Evolutionary conservation across 2,329 filamentous ascomycete species (phyloP).

Genomic region (Macrophomina phaseolina): DNA sequence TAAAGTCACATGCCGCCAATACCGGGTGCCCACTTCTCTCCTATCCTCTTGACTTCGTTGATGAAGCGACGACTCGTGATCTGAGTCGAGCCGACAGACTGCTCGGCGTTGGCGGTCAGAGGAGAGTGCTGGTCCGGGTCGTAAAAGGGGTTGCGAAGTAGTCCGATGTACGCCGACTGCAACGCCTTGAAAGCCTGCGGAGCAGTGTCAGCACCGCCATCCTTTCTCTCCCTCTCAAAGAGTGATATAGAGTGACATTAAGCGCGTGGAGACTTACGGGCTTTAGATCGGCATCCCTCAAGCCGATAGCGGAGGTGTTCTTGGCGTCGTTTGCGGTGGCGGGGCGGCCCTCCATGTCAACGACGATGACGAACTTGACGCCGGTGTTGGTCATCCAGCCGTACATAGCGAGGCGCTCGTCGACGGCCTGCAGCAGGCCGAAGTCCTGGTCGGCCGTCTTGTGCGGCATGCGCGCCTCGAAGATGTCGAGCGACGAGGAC

Average conservation of each 20-base stretch:
- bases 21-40: slow-evolving; percentile 81
- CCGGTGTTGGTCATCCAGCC: slow-evolving; percentile 97
- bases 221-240: background rate
- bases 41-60: slow-evolving; percentile 83
- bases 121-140: slow-evolving; percentile 83
- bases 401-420: slow-evolving; percentile 91
- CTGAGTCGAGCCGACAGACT: slow-evolving; percentile 59
- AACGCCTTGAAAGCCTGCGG: slow-evolving; percentile 81
- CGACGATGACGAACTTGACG: slow-evolving; percentile 85
- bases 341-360: slow-evolving; percentile 83
- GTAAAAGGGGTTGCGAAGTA: slow-evolving; percentile 95
- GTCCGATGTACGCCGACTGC: slow-evolving; percentile 86
- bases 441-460: slow-evolving; percentile 81
- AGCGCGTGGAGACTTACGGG: slow-evolving; percentile 60
- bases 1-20: slow-evolving; percentile 61
- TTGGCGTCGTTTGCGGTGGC: slow-evolving; percentile 43
- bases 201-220: background rate
- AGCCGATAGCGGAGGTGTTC: slow-evolving; percentile 61
- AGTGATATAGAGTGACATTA: background rate
- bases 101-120: slow-evolving; percentile 53
- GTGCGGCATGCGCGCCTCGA: slow-evolving; percentile 80
- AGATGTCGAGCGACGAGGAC: slow-evolving; percentile 90
- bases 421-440: slow-evolving; percentile 88
- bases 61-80: slow-evolving; percentile 84
- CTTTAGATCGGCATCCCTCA: slow-evolving; percentile 87